Evolutionary conservation across 768 basidiomycete species (phyloP).

Genomic region (Mycena alexandri): DNA sequence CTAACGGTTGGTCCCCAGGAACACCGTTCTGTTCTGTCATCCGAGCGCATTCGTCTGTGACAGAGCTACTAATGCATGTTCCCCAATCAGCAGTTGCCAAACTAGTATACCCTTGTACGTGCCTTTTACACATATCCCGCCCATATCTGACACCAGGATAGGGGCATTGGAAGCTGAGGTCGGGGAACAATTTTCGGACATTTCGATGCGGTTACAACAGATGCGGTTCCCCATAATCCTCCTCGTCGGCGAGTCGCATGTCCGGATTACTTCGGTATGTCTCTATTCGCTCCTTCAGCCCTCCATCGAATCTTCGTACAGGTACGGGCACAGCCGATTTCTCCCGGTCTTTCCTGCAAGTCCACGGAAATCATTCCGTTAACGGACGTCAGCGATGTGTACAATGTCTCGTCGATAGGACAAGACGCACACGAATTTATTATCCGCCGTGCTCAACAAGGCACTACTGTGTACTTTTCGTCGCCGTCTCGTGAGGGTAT

Average conservation of each 20-base stretch:
- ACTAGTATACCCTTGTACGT: constrained; percentile 69
- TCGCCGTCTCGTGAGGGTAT: constrained; percentile 77
- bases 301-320: constrained; percentile 39
- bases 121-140: neutral
- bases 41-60: constrained; percentile 72
- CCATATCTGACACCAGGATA: constrained; percentile 42
- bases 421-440: constrained; percentile 84
- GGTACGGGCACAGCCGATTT: constrained; percentile 80
- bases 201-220: constrained; percentile 76
- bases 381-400: constrained; percentile 87
- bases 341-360: constrained; percentile 75
- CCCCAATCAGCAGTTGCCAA: constrained; percentile 60
- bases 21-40: constrained; percentile 64
- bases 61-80: constrained; percentile 70
- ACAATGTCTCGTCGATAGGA: constrained; percentile 79
- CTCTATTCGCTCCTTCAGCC: neutral
- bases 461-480: constrained; percentile 81
- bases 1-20: constrained; percentile 50
- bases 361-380: constrained; percentile 87
- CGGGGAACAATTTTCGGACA: constrained; percentile 66
- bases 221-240: constrained; percentile 80
- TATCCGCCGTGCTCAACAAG: constrained; percentile 78
- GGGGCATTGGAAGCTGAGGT: constrained; percentile 74
- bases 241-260: constrained; percentile 74
- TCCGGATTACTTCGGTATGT: constrained; percentile 82